phyloP scores from a whole-genome alignment of 371 early-diverging fungal species.

The Umbelopsis sp. region DNA sequence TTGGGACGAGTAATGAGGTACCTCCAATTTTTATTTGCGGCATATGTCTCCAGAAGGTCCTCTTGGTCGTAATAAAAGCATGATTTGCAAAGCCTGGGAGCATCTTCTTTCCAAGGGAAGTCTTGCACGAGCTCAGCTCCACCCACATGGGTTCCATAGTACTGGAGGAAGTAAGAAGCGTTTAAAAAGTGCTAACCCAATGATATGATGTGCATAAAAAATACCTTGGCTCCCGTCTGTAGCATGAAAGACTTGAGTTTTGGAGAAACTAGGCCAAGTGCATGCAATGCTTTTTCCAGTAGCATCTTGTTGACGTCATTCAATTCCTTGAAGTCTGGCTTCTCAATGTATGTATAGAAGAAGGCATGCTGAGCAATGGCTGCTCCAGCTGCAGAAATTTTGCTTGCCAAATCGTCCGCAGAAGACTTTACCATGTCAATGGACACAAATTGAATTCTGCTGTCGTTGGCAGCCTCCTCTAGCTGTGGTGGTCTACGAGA shows the following conservation, averaged over 20 bases:
- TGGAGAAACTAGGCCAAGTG: constrained; percentile 1
- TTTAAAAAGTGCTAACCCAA: too few relatives aligned
- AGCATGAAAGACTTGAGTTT: constrained; percentile 21
- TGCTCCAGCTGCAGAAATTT: constrained; percentile 13
- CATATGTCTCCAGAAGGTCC: constrained; percentile 15
- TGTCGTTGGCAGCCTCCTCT: constrained; percentile 7
- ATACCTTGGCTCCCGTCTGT: constrained; percentile 24
- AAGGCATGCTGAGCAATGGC: constrained; percentile 18
- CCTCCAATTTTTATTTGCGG: constrained; percentile 18
- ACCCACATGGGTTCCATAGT: constrained; percentile 21
- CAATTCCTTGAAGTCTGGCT: constrained; percentile 7
- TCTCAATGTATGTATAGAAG: constrained; percentile 23
- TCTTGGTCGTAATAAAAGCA: constrained; percentile 25
- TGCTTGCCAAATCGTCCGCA: constrained; percentile 21
- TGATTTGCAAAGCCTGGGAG: background rate
- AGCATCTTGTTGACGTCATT: constrained; percentile 16
- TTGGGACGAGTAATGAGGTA: constrained; percentile 24
- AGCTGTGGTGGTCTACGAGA: constrained; percentile 26
- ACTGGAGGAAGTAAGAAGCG: background rate
- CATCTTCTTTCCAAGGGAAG: constrained; percentile 22
- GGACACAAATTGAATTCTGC: constrained; percentile 18
- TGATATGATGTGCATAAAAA: background rate
- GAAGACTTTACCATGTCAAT: constrained; percentile 18
- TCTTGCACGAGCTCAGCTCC: constrained; percentile 3
- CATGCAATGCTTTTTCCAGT: constrained; percentile 17